Evolutionary conservation across 768 basidiomycete species (phyloP), one percentile per base, ranked within the genome.

Genomic region (Sistotremastrum suecicum): DNA sequence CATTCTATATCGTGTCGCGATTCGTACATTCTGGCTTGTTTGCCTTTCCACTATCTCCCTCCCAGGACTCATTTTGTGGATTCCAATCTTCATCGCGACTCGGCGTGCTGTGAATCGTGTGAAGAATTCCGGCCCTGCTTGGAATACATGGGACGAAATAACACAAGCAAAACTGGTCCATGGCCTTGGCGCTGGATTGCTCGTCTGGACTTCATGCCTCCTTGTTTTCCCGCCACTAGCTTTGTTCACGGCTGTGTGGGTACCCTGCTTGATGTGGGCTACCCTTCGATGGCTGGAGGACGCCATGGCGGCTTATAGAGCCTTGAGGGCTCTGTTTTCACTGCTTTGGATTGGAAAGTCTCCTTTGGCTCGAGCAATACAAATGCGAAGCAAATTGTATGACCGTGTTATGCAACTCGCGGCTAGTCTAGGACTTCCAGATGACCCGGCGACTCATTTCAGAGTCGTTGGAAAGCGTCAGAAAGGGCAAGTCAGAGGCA

Each of bases 61-160:
- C 5, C 83, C 87, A 0, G 89, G 89, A 2, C 70, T 90, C 9
- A 34, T 76, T n/a, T 70, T 91, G 37, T 91, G 90, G 90, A 47
- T 76, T 4, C 90, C 89, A 1, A 67, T 90, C 9, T 88, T 90
- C 53, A 51, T 65, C 43, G 76, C 78, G 12, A 82, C 85, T 1
- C 74, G 77, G 52, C 71, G 75, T 53, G 80, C 74, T 2, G 82
- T 83, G 20, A 73, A 71, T 54, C 77, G 78, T 51, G 84, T 84
- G 68, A 85, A 83, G 62, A 80, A 78, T 63, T 80, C 73, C 0
- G 87, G 87, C 0, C 85, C 85, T 1, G 71, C 83, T 35, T 83
- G 81, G 66, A 83, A 90, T 56, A 88, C 84, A 0, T 88, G 77
- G 72, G 88, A 90, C 54, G 87, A 90, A 58, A 86, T 90, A 51